These are phyloP conservation scores for Monotropa hypopitys DNA, from an alignment of 179 eudicot genomes.

Conservation along the genomic window DNA sequence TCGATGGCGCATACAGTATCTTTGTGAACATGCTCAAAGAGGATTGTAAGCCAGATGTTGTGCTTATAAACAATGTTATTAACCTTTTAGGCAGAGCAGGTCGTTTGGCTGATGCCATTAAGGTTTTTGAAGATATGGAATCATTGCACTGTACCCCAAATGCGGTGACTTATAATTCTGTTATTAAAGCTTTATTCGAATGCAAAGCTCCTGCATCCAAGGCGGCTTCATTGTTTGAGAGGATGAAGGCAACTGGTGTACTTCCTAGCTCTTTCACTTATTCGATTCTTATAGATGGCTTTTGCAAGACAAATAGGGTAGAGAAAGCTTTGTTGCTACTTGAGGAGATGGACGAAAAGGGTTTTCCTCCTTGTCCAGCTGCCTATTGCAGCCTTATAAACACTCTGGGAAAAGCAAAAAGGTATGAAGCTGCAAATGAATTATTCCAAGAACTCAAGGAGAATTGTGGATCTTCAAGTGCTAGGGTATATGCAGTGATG, in stretches of 20 bases:
- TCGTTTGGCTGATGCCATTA: slow-evolving; percentile 56
- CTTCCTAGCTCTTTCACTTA: slow-evolving; percentile 73
- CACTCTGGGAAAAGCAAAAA: slow-evolving; percentile 72
- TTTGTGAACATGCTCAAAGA: slow-evolving; percentile 57
- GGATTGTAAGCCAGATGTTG: slow-evolving; percentile 82
- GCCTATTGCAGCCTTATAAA: slow-evolving; percentile 93
- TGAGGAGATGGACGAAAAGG: slow-evolving; percentile 97
- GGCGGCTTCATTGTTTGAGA: slow-evolving; percentile 48
- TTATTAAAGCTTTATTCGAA: slow-evolving; percentile 62
- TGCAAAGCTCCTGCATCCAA: slow-evolving; percentile 50
- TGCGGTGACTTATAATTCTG: slow-evolving; percentile 81
- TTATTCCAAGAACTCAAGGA: slow-evolving; percentile 82
- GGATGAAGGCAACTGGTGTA: slow-evolving; percentile 58
- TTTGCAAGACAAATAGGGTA: slow-evolving; percentile 71
- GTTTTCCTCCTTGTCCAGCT: slow-evolving; percentile 89
- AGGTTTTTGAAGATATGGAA: slow-evolving; percentile 64
- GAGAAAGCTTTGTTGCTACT: slow-evolving; percentile 78
- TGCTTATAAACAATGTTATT: slow-evolving; percentile 66
- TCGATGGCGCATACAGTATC: slow-evolving; percentile 62
- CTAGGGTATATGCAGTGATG: slow-evolving; percentile 92
- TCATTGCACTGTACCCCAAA: slow-evolving; percentile 54
- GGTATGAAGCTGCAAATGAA: slow-evolving; percentile 90
- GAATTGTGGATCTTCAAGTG: slow-evolving; percentile 71
- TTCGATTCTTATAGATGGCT: slow-evolving; percentile 82
- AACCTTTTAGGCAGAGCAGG: slow-evolving; percentile 69